Conservation (phyloP, 139 green algal genomes). For the Coccomyxa sp. region DNA sequence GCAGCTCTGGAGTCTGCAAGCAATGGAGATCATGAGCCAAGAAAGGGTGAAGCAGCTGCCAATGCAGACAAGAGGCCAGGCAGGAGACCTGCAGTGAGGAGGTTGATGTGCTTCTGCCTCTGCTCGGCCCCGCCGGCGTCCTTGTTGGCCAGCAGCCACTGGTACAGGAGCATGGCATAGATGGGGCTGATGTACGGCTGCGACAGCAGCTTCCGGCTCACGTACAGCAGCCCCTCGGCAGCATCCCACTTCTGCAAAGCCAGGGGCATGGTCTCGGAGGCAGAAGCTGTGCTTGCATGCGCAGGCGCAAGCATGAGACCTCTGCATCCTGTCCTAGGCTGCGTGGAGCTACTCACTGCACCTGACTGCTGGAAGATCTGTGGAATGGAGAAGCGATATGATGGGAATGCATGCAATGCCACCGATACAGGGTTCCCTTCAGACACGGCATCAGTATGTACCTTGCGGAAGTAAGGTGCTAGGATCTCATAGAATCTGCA, state of each 20-base stretch:
- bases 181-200: constrained; percentile 65
- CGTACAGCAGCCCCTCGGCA: constrained; percentile 53
- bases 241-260: constrained; percentile 23
- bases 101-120: constrained; percentile 71
- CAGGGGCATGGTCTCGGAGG: background rate
- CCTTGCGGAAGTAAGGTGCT: constrained; percentile 57
- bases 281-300: background rate
- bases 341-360: no score
- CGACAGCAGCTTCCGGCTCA: constrained; percentile 70
- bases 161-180: constrained; percentile 71
- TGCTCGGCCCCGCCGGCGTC: constrained; percentile 51
- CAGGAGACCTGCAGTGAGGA: constrained; percentile 58
- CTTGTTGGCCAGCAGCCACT: constrained; percentile 62
- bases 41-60: background rate
- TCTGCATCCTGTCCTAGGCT: background rate
- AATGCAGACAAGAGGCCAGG: background rate
- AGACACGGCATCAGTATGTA: no score
- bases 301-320: background rate
- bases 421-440: no score
- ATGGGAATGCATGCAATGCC: background rate
- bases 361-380: no score
- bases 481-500: constrained; percentile 64
- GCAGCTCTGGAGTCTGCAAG: no score
- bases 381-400: background rate
- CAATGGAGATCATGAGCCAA: no score